Evolutionary conservation across 768 basidiomycete species (phyloP).

Genomic region (Dacryopinax primogenitus): DNA sequence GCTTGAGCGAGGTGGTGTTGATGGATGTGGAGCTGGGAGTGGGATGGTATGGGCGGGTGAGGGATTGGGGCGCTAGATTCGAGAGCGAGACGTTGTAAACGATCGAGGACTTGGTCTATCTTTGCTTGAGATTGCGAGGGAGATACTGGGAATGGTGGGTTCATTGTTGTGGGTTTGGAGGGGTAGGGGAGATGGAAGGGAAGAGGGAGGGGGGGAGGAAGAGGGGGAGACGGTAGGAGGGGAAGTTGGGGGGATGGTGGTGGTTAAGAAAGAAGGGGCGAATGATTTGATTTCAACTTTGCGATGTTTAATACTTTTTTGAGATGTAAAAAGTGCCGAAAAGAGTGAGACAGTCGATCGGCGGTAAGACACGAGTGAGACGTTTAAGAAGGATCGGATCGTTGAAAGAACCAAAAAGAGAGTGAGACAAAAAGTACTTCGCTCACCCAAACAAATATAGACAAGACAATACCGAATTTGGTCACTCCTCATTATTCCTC

Average conservation of each 20-base stretch:
- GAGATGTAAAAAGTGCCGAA: too few species aligned
- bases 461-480: too few species aligned
- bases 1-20: not conserved
- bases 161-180: not conserved
- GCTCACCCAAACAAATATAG: too few species aligned
- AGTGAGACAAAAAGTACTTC: too few species aligned
- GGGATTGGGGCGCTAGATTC: not conserved
- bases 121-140: not conserved
- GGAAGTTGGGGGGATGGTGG: not conserved
- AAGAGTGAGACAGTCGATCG: too few species aligned
- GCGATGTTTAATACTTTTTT: too few species aligned
- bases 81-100: not conserved
- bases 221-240: not conserved
- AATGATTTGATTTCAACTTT: too few species aligned
- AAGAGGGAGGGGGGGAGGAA: not conserved
- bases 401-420: too few species aligned
- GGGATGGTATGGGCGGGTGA: too few species aligned
- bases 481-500: too few species aligned
- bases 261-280: not conserved
- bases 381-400: too few species aligned
- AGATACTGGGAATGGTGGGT: not conserved
- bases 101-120: constrained; percentile 2
- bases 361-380: too few species aligned
- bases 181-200: not conserved
- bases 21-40: not conserved